Conservation (phyloP, 352 stramenopile genomes). For the Phytopythium ostracodes region DNA sequence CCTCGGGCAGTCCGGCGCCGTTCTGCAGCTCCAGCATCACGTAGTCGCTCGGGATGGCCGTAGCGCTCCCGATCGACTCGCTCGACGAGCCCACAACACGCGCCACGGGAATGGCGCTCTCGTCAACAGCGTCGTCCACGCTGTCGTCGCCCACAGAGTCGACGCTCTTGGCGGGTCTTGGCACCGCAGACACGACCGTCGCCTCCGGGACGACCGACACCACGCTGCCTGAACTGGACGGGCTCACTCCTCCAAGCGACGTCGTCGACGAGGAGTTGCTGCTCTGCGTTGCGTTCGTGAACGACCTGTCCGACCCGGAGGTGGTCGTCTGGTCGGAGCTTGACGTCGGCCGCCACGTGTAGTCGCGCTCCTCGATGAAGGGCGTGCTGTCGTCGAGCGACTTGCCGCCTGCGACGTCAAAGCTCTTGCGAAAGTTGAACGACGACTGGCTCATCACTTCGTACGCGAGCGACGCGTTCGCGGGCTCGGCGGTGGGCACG, state of each 20-base stretch:
- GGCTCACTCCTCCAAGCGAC: not conserved
- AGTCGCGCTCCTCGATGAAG: constrained; percentile 50
- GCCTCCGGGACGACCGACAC: constrained; percentile 17
- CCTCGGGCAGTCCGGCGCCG: constrained; percentile 44
- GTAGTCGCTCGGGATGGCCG: constrained; percentile 63
- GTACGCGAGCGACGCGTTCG: constrained; percentile 22
- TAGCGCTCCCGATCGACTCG: constrained; percentile 7
- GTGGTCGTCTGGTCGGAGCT: constrained; percentile 3
- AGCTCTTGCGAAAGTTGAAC: constrained; percentile 43
- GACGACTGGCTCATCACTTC: constrained; percentile 59
- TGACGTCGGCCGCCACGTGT: constrained; percentile 23
- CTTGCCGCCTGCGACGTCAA: constrained; percentile 15
- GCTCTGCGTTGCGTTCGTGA: constrained; percentile 4
- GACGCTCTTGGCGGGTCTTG: constrained; percentile 26
- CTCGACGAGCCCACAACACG: constrained; percentile 38
- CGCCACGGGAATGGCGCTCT: constrained; percentile 47
- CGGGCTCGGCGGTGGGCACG: constrained; percentile 20
- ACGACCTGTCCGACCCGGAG: not conserved
- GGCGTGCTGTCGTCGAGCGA: constrained; percentile 37
- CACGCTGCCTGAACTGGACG: constrained; percentile 6
- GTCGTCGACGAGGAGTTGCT: not conserved
- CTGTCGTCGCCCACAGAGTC: not conserved
- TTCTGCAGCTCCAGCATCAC: constrained; percentile 81
- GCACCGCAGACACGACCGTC: constrained; percentile 8
- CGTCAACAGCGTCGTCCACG: constrained; percentile 8